Evolutionary conservation across 306 rosid genomes (phyloP), one percentile per base, ranked within the genome.

Genomic region (Trifolium fragiferum): DNA sequence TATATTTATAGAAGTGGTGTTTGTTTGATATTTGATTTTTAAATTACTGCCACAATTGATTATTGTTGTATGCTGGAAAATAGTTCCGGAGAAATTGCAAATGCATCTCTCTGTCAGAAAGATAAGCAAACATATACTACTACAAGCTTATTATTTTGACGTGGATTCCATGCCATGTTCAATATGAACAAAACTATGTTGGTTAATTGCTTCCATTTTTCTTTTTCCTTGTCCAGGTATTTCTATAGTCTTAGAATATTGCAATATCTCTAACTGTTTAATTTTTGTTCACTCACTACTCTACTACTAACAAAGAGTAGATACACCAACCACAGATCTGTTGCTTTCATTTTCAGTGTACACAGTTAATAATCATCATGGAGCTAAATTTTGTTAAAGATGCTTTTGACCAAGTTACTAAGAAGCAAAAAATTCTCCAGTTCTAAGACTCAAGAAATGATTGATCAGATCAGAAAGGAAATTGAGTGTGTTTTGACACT

Each of bases 381-480:
- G 96, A 89, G 85, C 82, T 88, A 80, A 84, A 70, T 83, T 77
- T 80, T 68, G 70, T 93, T 55, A 88, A 83, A 86, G 96, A 89
- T 80, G 92, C 96, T 65, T 89, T 86, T 82, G 93, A 89, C 19
- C 86, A 86, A 25, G 85, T 92, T 38, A 72, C 83, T 27, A 89
- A 87, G 92, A 91, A 88, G 86, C 93, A 89, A 69, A 89, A 89
- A 89, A 81, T 70, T 86, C 35, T 86, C 91, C 61, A 81, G 84
- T 85, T 84, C 89, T 12, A 89, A 84, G 86, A 66, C 81, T 77
- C 93, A 84, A 65, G 91, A 91, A 85, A 87, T 81, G 44, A 82
- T 86, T 63, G 87, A 87, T 76, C 90, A 76, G 81, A 83, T 86
- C 80, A 78, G 81, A 70, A 80, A 68, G 7, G 98, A 91, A 84